Evolutionary conservation across 140 eudicot genomes (phyloP).

Genomic region (Cichorium intybus): DNA sequence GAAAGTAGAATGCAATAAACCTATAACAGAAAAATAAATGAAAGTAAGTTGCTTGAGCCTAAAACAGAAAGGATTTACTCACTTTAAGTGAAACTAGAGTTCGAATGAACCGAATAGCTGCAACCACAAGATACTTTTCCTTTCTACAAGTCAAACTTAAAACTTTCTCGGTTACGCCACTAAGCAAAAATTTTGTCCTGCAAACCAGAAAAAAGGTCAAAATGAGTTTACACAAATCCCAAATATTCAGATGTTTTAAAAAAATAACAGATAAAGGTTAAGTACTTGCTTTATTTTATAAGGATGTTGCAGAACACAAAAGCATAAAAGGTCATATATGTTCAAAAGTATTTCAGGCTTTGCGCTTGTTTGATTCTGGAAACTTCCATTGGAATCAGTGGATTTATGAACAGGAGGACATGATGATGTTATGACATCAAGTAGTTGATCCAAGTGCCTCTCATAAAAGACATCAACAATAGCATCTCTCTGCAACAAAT

Average conservation of each 20-base stretch:
- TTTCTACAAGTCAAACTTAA: conserved; percentile 67
- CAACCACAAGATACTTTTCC: conserved; percentile 93
- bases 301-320: conserved; percentile 91
- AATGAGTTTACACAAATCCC: not conserved
- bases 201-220: conserved; percentile 3
- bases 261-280: not conserved
- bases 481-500: conserved; percentile 45
- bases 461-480: conserved; percentile 83
- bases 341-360: conserved; percentile 88
- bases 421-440: conserved; percentile 72
- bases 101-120: conserved; percentile 88
- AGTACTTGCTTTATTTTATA: conserved; percentile 71
- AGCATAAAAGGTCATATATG: conserved; percentile 88
- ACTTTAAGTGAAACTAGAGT: conserved; percentile 77
- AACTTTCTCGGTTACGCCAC: conserved; percentile 73
- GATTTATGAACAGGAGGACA: conserved; percentile 38
- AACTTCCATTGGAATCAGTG: not conserved
- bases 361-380: conserved; percentile 16
- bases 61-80: conserved; percentile 20
- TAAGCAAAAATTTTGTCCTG: conserved; percentile 87
- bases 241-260: not conserved
- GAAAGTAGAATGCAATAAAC: no score
- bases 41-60: no score
- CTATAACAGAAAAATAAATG: no score
- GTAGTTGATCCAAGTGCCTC: conserved; percentile 80